Evolutionary conservation across 208 protist species (phyloP), one percentile per base, ranked within the genome.

Genomic region (Herpetomonas muscarum): DNA sequence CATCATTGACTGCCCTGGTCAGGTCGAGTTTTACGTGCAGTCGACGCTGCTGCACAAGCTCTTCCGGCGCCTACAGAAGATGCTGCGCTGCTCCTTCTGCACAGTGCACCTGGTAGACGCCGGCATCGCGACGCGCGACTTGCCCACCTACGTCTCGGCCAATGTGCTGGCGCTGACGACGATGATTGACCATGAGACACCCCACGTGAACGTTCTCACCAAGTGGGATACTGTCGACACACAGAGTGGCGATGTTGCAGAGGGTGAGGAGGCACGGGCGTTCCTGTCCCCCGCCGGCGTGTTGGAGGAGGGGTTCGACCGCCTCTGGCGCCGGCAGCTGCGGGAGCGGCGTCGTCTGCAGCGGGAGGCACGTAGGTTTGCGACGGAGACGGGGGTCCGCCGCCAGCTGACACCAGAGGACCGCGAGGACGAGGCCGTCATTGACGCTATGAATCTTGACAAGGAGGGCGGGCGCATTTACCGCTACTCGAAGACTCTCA

Each of bases 1-100:
- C 9, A 64, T 99, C 29, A 93, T 99, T 44, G 98, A 99, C 81
- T 98, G 87, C 61, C 98, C 98, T 0, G 98, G 98, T 6, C 98
- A 99, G 77, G 97, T 99, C 13, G 98, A 99, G 79, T 94, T 99
- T 29, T 99, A 99, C 67, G 84, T 98, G 22, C 90, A 98, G 70
- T 82, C 98, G 55, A 68, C 79, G 15, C 55, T 84, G 21, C 77
- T 99, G 53, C 81, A 85, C 32, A 61, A 66, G 3, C 85, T 99
- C 55, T 74, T 96, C 28, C 52, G 62, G 24, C 73, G 61, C 7
- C 47, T 97, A 3, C 67, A 84, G 45, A 85, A 93, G 61, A 63
- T 48, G 2, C 59, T 87, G 37, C 61, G 72, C 45, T 91, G 82
- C 50, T 77, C 85, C 50, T 39, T 98, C 21, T 95, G 80, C 58